These are phyloP conservation scores for Craterostigma plantagineum DNA, from an alignment of 257 asterid species.

Conservation along the genomic window DNA sequence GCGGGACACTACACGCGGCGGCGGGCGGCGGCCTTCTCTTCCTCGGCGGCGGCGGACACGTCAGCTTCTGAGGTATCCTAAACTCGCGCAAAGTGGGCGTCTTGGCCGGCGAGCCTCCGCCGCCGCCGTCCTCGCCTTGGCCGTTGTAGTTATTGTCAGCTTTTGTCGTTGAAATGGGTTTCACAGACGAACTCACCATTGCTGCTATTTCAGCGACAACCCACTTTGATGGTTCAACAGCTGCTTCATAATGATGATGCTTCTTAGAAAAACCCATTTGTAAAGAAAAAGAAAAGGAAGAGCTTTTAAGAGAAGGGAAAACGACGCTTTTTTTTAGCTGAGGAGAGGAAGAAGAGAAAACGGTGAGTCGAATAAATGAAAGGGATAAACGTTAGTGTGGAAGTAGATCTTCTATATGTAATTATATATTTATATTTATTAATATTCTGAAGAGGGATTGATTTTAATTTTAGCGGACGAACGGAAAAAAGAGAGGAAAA, in stretches of 20 bases:
- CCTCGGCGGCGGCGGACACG: constrained; percentile 80
- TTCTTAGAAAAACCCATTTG: constrained; percentile 49
- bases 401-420: too few relatives aligned
- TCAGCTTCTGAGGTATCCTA: constrained; percentile 35
- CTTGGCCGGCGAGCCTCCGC: constrained; percentile 19
- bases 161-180: constrained; percentile 26
- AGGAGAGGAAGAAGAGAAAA: too few relatives aligned
- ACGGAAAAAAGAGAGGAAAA: too few relatives aligned
- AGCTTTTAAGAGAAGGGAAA: neutral
- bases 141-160: neutral
- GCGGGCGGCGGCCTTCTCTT: constrained; percentile 67
- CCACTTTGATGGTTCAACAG: constrained; percentile 36
- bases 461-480: too few relatives aligned
- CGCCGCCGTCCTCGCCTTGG: constrained; percentile 16
- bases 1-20: constrained; percentile 32
- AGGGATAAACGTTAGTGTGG: too few relatives aligned
- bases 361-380: too few relatives aligned
- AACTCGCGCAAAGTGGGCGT: constrained; percentile 70
- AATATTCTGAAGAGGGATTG: too few relatives aligned
- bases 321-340: too few relatives aligned
- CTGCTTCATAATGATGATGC: constrained; percentile 9
- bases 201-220: constrained; percentile 49
- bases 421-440: too few relatives aligned
- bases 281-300: neutral
- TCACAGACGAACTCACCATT: constrained; percentile 30